phyloP scores from a whole-genome alignment of 352 stramenopile genomes.

The Globisporangium nagaii region DNA sequence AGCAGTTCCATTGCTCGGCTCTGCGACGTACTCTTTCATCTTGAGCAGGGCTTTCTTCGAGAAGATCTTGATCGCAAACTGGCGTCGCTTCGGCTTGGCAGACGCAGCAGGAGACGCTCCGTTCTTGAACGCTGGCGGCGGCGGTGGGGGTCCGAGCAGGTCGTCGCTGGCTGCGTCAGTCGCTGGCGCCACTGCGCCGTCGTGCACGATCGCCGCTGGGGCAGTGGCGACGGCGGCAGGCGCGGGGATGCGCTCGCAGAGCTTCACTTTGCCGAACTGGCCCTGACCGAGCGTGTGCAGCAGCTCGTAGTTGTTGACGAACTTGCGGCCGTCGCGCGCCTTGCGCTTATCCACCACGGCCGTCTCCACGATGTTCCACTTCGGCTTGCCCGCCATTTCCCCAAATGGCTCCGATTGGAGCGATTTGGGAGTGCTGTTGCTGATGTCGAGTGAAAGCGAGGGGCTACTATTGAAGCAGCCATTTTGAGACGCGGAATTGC shows the following conservation, averaged over 20 bases:
- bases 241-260: constrained; percentile 55
- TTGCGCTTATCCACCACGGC: constrained; percentile 39
- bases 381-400: not conserved
- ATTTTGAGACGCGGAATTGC: no score
- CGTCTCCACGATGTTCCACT: constrained; percentile 75
- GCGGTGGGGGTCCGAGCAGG: not conserved
- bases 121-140: constrained; percentile 2
- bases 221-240: not conserved
- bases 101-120: constrained; percentile 1
- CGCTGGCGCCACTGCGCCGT: not conserved
- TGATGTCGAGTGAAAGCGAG: no score
- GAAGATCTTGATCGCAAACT: constrained; percentile 84
- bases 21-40: constrained; percentile 74
- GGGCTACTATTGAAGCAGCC: no score
- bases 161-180: not conserved
- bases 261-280: constrained; percentile 84
- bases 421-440: not conserved
- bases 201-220: no score
- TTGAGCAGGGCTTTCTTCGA: constrained; percentile 68
- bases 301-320: constrained; percentile 81
- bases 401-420: no score
- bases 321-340: constrained; percentile 37
- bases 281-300: constrained; percentile 66
- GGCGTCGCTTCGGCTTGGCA: constrained; percentile 15
- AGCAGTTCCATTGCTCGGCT: not conserved